These are phyloP conservation scores for Alternaria gaisen DNA, from an alignment of 2,329 filamentous ascomycete genomes.

Conservation along the genomic window DNA sequence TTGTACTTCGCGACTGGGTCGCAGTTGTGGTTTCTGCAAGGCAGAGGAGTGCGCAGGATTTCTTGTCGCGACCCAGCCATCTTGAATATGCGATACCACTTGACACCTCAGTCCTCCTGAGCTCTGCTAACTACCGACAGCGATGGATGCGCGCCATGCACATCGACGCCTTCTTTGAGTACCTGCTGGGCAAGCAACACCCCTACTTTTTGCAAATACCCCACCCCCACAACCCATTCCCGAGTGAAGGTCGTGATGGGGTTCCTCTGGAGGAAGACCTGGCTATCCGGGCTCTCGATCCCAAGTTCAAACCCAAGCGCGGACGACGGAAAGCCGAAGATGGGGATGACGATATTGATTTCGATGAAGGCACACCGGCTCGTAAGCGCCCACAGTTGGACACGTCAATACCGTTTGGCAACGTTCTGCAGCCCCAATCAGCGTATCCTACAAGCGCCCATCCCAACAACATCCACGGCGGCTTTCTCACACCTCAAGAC, in stretches of 20 bases:
- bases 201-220: slow-evolving; percentile 83
- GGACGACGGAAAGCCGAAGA: slow-evolving; percentile 70
- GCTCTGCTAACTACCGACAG: slow-evolving; percentile 53
- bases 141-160: slow-evolving; percentile 98
- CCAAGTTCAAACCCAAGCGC: slow-evolving; percentile 72
- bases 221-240: slow-evolving; percentile 67
- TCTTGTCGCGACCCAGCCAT: not conserved
- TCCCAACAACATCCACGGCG: slow-evolving; percentile 61
- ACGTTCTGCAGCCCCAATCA: slow-evolving; percentile 53
- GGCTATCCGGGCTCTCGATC: slow-evolving; percentile 82
- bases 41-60: not conserved
- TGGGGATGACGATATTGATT: slow-evolving; percentile 63
- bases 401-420: slow-evolving; percentile 56
- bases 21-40: not conserved
- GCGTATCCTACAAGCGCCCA: slow-evolving; percentile 64
- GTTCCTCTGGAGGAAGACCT: slow-evolving; percentile 88
- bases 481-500: slow-evolving; percentile 51
- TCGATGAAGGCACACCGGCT: slow-evolving; percentile 50
- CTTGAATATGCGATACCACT: not conserved
- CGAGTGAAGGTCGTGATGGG: slow-evolving; percentile 76
- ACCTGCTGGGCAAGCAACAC: slow-evolving; percentile 79
- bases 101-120: not conserved
- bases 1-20: not conserved
- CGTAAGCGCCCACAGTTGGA: slow-evolving; percentile 71
- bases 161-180: slow-evolving; percentile 93